A percentile compares a stretch with the other conserved stretches of the same genome.
These are phyloP conservation scores for Toxoplasma gondii DNA, from an alignment of 169 alveolate genomes.

Conservation along the genomic window DNA sequence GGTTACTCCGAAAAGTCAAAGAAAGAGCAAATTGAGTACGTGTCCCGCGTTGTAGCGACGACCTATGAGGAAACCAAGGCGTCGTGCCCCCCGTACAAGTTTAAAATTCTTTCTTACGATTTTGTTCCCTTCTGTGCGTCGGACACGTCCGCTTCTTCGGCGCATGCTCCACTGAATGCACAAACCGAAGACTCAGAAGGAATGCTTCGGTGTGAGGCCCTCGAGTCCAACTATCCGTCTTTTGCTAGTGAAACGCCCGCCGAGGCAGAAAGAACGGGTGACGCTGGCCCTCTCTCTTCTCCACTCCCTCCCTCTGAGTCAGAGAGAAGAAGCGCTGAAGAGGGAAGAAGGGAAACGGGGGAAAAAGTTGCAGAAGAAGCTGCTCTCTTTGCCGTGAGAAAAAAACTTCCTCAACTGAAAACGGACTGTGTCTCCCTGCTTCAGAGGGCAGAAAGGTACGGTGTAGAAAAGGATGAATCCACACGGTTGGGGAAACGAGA, in stretches of 20 bases:
- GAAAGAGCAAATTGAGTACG: neutral
- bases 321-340: neutral
- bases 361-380: neutral
- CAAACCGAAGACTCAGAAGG: too few species aligned
- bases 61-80: neutral
- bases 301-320: too few species aligned
- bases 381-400: neutral
- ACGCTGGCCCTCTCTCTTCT: too few species aligned
- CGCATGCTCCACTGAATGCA: too few species aligned
- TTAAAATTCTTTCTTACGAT: neutral
- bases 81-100: neutral
- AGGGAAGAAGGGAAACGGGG: neutral
- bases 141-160: too few species aligned
- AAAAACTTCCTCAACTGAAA: neutral
- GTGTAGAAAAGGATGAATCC: neutral
- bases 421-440: constrained; percentile 15
- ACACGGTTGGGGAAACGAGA: neutral
- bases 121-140: too few species aligned
- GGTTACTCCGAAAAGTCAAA: neutral
- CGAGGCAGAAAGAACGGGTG: too few species aligned
- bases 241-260: too few species aligned
- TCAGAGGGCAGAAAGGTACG: neutral
- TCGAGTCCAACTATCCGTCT: too few species aligned
- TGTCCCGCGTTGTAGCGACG: neutral
- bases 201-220: too few species aligned